Evolutionary conservation across 495 filamentous ascomycete species (phyloP).

Genomic region (Tuber magnatum): DNA sequence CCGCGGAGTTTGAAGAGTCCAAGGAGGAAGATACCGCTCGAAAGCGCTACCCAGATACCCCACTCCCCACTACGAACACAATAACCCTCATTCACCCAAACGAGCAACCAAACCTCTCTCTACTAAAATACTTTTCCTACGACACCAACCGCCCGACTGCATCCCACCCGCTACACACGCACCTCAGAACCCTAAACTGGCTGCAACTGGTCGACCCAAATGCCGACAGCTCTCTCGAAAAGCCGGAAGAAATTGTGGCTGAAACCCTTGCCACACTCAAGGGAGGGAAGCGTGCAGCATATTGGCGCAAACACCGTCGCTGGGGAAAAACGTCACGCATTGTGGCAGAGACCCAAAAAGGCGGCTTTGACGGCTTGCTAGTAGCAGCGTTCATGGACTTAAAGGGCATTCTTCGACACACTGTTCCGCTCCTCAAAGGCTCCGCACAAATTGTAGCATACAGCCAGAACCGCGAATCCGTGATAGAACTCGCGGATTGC

Average conservation of each 20-base stretch:
- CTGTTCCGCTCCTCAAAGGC: slow-evolving; percentile 71
- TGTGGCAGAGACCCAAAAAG: slow-evolving; percentile 63
- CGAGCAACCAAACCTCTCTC: slow-evolving; percentile 76
- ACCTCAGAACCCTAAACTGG: slow-evolving; percentile 81
- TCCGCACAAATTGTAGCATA: slow-evolving; percentile 81
- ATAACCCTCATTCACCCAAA: slow-evolving; percentile 83
- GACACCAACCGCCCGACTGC: slow-evolving; percentile 56
- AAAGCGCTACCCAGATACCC: slow-evolving; percentile 18
- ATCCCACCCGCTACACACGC: slow-evolving; percentile 67
- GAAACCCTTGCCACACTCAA: slow-evolving; percentile 60
- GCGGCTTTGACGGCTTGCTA: slow-evolving; percentile 75
- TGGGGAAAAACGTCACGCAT: slow-evolving; percentile 60
- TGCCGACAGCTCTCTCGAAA: slow-evolving; percentile 60
- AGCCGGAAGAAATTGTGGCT: slow-evolving; percentile 52
- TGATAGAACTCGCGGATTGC: slow-evolving; percentile 65
- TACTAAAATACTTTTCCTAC: slow-evolving; percentile 81
- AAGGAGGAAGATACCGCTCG: slow-evolving; percentile 10
- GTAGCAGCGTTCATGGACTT: slow-evolving; percentile 75
- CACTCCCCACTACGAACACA: slow-evolving; percentile 60
- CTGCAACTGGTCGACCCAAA: slow-evolving; percentile 74
- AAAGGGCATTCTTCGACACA: slow-evolving; percentile 61
- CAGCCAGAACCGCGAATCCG: slow-evolving; percentile 66
- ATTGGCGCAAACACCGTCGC: slow-evolving; percentile 79
- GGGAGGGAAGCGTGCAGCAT: slow-evolving; percentile 65
- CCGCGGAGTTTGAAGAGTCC: slow-evolving; percentile 14